Conservation (phyloP, 2,329 filamentous ascomycete genomes). For the Clonostachys byssicola region DNA sequence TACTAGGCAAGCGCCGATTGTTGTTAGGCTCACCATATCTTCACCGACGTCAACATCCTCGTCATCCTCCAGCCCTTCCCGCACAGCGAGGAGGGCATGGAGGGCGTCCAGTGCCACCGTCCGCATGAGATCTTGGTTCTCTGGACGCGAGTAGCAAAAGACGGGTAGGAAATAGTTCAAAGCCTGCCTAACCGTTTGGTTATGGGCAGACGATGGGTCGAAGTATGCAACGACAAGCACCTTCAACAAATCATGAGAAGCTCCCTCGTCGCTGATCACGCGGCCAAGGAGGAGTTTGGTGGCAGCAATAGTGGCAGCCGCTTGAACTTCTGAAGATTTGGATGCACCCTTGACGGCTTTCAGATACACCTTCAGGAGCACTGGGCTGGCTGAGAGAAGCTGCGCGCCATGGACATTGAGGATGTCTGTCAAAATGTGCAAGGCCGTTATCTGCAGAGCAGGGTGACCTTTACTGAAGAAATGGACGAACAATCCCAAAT, state of each 20-base stretch:
- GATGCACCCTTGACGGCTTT: conserved; percentile 72
- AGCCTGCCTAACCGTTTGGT: conserved; percentile 79
- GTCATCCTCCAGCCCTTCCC: conserved; percentile 70
- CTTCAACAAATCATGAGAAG: conserved; percentile 72
- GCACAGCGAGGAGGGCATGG: conserved; percentile 68
- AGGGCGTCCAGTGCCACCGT: conserved; percentile 70
- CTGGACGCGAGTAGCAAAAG: conserved; percentile 79
- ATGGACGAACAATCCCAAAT: conserved; percentile 88
- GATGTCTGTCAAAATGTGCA: conserved; percentile 92
- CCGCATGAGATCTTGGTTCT: conserved; percentile 81
- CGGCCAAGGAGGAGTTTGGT: conserved; percentile 83
- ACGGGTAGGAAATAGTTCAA: conserved; percentile 93
- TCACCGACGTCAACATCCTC: conserved; percentile 72
- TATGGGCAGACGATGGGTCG: conserved; percentile 74
- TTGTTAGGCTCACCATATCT: conserved; percentile 73
- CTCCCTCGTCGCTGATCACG: conserved; percentile 66
- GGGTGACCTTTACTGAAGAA: conserved; percentile 94
- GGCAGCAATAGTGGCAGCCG: conserved; percentile 74
- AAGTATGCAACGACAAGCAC: conserved; percentile 85
- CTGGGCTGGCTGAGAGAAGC: conserved; percentile 62
- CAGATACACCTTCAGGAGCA: conserved; percentile 80
- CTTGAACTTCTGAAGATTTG: conserved; percentile 70
- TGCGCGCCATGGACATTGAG: conserved; percentile 83
- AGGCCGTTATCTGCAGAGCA: conserved; percentile 79
- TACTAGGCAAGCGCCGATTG: conserved; percentile 77